Base-by-base conservation (phyloP, 2,329 filamentous ascomycete species). In the Thielaviopsis populi region DNA sequence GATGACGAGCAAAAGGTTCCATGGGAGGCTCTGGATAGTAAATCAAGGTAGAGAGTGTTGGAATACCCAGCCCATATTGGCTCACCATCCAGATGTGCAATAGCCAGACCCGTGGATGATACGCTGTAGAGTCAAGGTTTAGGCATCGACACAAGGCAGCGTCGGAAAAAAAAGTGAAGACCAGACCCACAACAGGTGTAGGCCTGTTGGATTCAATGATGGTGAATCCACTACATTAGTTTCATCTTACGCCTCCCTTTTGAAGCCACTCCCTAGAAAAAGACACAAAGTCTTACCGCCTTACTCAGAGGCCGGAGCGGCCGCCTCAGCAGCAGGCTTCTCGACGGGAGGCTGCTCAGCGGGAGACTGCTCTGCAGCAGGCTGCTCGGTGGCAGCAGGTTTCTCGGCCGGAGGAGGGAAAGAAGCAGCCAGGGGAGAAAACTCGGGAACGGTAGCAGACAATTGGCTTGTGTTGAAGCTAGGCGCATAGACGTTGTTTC, bases 391-490 rank as follows among this genome's bases (percentile, higher is more conserved):
- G 33, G 60, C 5, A 43, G 33, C 33, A 19, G 59, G 17, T 22
- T 61, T 40, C 27, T 61, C 59, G 13, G 37, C 33, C 15, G 41
- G 33, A 37, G 59, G 43, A 41, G 60, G 30, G 22, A 54, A 40
- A 3, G 46, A 60, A 13, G 59, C 59, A n/a, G 56, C 62, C 3
- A 33, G 43, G 30, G 74, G 74, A 13, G 74, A 72, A 67, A 76
- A 76, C 67, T 74, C 74, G 0, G 74, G 74, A 3, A 76, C 75
- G 60, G 73, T 70, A 15, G 74, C 74, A 19, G 74, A 75, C 24
- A 75, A 69, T 66, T 74, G 73, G 53, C 68, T 74, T 24, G 68
- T 59, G 19, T 43, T 56, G 67, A 62, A 73, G 58, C 59, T 64
- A 15, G 63, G 61, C 13, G 64, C 64, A 37, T 66, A 66, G n/a